These are phyloP conservation scores for Gremmenia infestans DNA, from an alignment of 2,329 filamentous ascomycete species.

Conservation along the genomic window DNA sequence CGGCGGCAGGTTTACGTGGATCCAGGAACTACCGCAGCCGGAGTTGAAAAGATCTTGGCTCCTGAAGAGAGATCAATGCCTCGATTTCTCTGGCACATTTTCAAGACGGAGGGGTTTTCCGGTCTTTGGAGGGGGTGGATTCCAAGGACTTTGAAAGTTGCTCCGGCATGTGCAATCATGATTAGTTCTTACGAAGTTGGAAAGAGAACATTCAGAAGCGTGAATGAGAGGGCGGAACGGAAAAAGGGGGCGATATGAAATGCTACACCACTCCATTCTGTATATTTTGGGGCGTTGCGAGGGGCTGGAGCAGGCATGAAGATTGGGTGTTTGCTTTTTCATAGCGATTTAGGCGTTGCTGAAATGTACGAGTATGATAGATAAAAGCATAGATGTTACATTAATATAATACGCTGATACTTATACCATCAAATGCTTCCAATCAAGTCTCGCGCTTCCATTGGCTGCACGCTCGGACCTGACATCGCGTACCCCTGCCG, in stretches of 20 bases:
- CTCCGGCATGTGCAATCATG: slow-evolving; percentile 97
- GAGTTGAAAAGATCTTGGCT: slow-evolving; percentile 35
- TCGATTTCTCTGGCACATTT: slow-evolving; percentile 85
- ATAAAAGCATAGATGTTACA: not conserved
- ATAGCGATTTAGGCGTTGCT: slow-evolving; percentile 20
- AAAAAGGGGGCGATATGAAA: slow-evolving; percentile 20
- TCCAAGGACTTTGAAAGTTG: slow-evolving; percentile 87
- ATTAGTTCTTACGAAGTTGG: slow-evolving; percentile 97
- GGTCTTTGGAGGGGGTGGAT: slow-evolving; percentile 92
- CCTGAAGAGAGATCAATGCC: slow-evolving; percentile 78
- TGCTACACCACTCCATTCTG: slow-evolving; percentile 6
- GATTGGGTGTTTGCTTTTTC: slow-evolving; percentile 11
- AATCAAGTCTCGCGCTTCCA: not conserved
- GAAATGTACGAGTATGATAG: not conserved
- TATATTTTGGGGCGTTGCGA: slow-evolving; percentile 10
- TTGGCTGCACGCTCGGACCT: slow-evolving; percentile 13
- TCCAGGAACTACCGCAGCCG: slow-evolving; percentile 25
- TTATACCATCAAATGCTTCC: not conserved
- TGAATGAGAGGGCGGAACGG: slow-evolving; percentile 53
- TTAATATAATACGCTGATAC: not conserved
- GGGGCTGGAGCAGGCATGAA: slow-evolving; percentile 2
- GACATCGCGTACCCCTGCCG: slow-evolving; percentile 19
- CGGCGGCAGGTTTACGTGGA: slow-evolving; percentile 80
- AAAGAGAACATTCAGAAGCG: slow-evolving; percentile 75
- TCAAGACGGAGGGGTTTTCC: slow-evolving; percentile 71